These are phyloP conservation scores for Paramecium tetraurelia DNA, from an alignment of 73 alveolate species.

Conservation along the genomic window DNA sequence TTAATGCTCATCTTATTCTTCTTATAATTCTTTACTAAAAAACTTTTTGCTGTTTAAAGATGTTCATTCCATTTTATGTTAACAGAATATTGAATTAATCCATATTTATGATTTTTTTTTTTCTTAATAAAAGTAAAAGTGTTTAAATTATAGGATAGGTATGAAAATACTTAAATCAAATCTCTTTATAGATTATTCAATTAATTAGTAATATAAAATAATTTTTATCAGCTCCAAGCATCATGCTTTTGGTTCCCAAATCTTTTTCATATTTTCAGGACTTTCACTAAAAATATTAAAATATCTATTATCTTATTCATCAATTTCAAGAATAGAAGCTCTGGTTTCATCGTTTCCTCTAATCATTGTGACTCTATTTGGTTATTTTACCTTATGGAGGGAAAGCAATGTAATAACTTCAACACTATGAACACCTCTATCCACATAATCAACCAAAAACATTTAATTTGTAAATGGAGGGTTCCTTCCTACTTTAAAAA, in stretches of 20 bases:
- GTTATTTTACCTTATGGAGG: conserved; percentile 86
- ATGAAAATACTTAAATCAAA: background rate
- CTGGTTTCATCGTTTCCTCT: conserved; percentile 94
- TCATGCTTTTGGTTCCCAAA: conserved; percentile 34
- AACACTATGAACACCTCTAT: conserved; percentile 83
- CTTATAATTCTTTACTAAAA: background rate
- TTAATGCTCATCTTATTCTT: background rate
- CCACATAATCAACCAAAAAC: conserved; percentile 91
- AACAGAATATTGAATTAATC: background rate
- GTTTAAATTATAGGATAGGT: background rate
- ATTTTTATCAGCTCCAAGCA: background rate
- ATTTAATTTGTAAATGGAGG: conserved; percentile 85
- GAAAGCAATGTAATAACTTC: conserved; percentile 80
- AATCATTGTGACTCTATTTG: conserved; percentile 80
- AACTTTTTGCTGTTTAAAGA: background rate
- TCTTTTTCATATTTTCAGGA: conserved; percentile 80
- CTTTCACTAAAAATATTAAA: conserved; percentile 92
- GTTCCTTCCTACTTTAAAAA: conserved; percentile 92
- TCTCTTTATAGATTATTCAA: background rate
- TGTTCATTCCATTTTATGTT: background rate
- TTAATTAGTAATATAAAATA: conserved; percentile 22
- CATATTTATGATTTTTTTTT: no score
- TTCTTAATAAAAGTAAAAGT: background rate
- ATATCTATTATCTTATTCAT: conserved; percentile 86
- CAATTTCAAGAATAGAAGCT: conserved; percentile 71